phyloP scores from a whole-genome alignment of 139 green algal genomes.

The Micractinium conductrix region DNA sequence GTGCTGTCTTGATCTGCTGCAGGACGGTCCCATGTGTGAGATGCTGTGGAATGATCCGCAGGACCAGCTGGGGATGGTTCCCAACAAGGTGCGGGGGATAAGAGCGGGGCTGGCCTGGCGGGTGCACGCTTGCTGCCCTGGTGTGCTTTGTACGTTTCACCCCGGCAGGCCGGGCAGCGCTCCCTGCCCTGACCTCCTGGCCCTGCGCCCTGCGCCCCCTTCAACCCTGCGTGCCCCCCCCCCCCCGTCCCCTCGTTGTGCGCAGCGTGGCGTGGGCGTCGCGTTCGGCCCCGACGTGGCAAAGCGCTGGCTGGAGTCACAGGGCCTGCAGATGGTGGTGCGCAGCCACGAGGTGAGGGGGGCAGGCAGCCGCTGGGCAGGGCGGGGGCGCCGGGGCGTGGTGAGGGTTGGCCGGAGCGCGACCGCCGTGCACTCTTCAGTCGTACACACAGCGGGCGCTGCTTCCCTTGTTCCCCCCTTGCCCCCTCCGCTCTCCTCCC shows the following conservation, averaged over 20 bases:
- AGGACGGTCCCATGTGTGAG: conserved; percentile 95
- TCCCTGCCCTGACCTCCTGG: no score
- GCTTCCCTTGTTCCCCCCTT: neutral
- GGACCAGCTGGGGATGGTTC: conserved; percentile 66
- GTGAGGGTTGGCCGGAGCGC: neutral
- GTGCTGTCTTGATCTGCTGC: no score
- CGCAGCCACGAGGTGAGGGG: conserved; percentile 80
- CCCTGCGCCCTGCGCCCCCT: no score
- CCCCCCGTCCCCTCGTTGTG: no score
- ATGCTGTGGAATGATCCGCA: conserved; percentile 95
- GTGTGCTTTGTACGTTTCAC: no score
- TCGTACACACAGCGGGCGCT: neutral
- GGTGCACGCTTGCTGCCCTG: no score
- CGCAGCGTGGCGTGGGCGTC: conserved; percentile 84
- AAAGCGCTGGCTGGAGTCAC: conserved; percentile 85
- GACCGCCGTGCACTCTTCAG: no score
- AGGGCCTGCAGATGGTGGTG: conserved; percentile 89
- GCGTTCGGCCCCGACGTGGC: conserved; percentile 86
- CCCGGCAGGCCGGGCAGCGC: no score
- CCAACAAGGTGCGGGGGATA: conserved; percentile 71
- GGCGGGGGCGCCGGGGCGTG: neutral
- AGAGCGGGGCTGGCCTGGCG: conserved; percentile 86
- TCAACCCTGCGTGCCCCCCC: neutral
- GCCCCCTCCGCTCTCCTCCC: neutral
- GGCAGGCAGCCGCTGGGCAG: neutral